These are phyloP conservation scores for Elymus sibiricus DNA, from an alignment of 176 grass and related monocot species.

Conservation along the genomic window DNA sequence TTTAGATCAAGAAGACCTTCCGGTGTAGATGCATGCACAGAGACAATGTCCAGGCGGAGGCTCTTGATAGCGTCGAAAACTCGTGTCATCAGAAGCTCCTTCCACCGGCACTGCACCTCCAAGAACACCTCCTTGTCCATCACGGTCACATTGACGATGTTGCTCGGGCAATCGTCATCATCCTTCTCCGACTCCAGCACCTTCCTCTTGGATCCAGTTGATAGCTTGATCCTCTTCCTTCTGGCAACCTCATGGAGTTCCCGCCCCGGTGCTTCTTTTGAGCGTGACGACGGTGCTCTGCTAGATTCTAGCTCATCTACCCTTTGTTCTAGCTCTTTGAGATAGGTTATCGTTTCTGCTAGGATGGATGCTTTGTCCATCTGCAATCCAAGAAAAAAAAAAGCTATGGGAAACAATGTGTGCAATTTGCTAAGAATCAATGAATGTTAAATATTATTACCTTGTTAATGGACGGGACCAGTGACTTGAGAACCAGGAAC, in stretches of 20 bases:
- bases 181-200: conserved; percentile 8
- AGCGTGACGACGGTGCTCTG: neutral
- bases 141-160: conserved; percentile 56
- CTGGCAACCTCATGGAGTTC: neutral
- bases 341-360: conserved; percentile 60
- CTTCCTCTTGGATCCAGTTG: conserved; percentile 21
- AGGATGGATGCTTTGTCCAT: conserved; percentile 81
- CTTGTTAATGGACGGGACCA: conserved; percentile 74
- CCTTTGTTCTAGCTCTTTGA: conserved; percentile 63
- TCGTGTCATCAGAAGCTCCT: conserved; percentile 54
- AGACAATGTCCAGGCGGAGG: conserved; percentile 61
- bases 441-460: neutral
- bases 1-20: conserved; percentile 39
- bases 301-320: conserved; percentile 60
- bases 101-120: conserved; percentile 64
- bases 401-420: neutral
- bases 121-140: conserved; percentile 51
- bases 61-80: conserved; percentile 62
- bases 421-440: too few relatives aligned
- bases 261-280: neutral
- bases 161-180: conserved; percentile 36
- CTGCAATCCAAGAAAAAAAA: conserved; percentile 25
- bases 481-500: conserved; percentile 54
- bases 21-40: conserved; percentile 52
- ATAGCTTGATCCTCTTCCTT: neutral